Evolutionary conservation across 257 asterid species (phyloP).

Genomic region (Agastache rugosa): DNA sequence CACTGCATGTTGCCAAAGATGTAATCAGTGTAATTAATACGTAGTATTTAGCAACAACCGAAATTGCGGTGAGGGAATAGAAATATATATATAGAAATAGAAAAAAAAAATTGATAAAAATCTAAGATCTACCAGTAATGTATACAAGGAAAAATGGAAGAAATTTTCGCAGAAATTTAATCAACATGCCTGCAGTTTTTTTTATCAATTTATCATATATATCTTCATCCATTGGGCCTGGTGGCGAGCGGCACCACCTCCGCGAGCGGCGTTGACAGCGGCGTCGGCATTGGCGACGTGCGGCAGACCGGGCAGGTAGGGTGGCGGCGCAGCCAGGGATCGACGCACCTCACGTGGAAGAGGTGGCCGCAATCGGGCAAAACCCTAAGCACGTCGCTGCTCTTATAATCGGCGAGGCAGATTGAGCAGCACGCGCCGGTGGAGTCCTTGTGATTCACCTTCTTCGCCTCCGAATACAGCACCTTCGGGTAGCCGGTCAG

Average conservation of each 20-base stretch:
- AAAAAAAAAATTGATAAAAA: not conserved
- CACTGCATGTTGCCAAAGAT: slow-evolving; percentile 10
- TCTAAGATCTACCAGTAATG: slow-evolving; percentile 28
- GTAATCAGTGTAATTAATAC: not conserved
- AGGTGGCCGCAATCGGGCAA: slow-evolving; percentile 89
- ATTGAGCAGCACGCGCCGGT: slow-evolving; percentile 76
- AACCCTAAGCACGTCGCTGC: slow-evolving; percentile 56
- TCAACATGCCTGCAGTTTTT: slow-evolving; percentile 12
- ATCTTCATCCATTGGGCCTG: slow-evolving; percentile 53
- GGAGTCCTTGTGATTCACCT: slow-evolving; percentile 54
- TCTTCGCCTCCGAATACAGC: slow-evolving; percentile 72
- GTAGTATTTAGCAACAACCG: not conserved
- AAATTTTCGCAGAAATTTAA: not conserved
- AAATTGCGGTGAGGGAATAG: not conserved
- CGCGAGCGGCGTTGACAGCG: slow-evolving; percentile 75
- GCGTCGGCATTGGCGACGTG: slow-evolving; percentile 85
- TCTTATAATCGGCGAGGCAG: slow-evolving; percentile 80
- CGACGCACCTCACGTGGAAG: slow-evolving; percentile 81
- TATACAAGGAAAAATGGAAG: slow-evolving; percentile 11
- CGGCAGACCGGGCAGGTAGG: slow-evolving; percentile 96
- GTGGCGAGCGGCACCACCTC: slow-evolving; percentile 80
- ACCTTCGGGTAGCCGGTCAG: slow-evolving; percentile 66
- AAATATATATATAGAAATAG: not conserved
- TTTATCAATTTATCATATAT: too few relatives aligned
- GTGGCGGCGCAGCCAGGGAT: slow-evolving; percentile 85